Evolutionary conservation across 805 yeast species (phyloP).

Genomic region (Suhomyces prunicola): DNA sequence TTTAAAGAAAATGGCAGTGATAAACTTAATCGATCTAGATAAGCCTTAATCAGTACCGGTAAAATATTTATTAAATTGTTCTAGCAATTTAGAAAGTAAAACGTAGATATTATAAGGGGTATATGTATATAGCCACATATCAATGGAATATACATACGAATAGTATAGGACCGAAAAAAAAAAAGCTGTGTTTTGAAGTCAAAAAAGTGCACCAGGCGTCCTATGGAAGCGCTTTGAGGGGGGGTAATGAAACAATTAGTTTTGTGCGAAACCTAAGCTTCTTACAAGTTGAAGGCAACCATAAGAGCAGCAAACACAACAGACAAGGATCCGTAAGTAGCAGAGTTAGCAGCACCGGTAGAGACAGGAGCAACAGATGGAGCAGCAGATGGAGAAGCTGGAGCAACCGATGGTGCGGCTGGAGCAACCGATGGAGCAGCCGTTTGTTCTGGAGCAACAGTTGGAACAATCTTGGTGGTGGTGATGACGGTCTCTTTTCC

Average conservation of each 20-base stretch:
- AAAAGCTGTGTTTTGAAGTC: neutral
- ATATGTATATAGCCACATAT: neutral
- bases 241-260: no score
- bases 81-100: neutral
- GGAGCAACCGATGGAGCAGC: neutral
- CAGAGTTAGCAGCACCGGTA: conserved; percentile 7
- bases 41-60: neutral
- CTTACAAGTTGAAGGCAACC: conserved; percentile 10
- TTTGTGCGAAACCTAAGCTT: neutral
- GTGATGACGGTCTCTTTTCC: conserved; percentile 4
- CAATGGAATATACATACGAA: neutral
- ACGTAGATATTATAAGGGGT: neutral
- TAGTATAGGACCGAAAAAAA: conserved; percentile 2
- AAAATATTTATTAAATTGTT: neutral
- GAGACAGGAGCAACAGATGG: conserved; percentile 8
- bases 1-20: neutral
- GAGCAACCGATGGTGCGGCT: neutral
- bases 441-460: neutral
- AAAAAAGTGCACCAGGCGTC: conserved; percentile 2
- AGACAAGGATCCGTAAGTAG: conserved; percentile 8
- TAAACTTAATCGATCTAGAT: neutral
- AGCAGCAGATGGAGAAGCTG: conserved; percentile 2
- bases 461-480: conserved; percentile 2
- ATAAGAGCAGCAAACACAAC: conserved; percentile 9
- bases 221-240: neutral